These are phyloP conservation scores for Canariomyces notabilis DNA, from an alignment of 2,329 filamentous ascomycete species.

Conservation along the genomic window DNA sequence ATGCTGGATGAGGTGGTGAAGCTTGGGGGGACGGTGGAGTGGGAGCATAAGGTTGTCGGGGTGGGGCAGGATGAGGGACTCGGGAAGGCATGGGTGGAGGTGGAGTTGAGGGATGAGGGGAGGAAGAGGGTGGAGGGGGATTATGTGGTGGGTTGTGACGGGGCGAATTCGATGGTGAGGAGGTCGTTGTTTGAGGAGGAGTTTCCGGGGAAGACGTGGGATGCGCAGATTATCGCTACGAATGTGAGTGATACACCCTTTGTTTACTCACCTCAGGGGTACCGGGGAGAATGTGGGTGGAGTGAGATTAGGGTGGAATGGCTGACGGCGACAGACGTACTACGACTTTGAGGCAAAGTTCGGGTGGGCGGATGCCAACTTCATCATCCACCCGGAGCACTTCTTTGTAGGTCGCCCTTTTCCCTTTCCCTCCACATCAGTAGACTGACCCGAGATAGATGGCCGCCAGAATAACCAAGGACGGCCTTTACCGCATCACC, in stretches of 20 bases:
- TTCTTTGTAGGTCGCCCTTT: slow-evolving; percentile 38
- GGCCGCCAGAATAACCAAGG: slow-evolving; percentile 54
- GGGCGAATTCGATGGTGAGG: slow-evolving; percentile 45
- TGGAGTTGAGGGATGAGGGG: slow-evolving; percentile 34
- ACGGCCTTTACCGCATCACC: slow-evolving; percentile 58
- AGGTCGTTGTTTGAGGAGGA: slow-evolving; percentile 48
- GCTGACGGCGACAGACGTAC: slow-evolving; percentile 44
- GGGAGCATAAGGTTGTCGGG: slow-evolving; percentile 42
- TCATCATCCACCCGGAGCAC: slow-evolving; percentile 57
- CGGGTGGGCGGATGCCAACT: slow-evolving; percentile 52
- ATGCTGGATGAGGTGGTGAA: slow-evolving; percentile 37
- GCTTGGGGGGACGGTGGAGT: slow-evolving; percentile 36
- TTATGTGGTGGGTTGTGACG: slow-evolving; percentile 54
- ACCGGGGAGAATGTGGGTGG: background rate
- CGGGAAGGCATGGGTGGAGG: slow-evolving; percentile 41
- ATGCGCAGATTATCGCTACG: slow-evolving; percentile 57
- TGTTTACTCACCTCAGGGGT: background rate
- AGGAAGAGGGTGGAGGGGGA: slow-evolving; percentile 40
- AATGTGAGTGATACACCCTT: slow-evolving; percentile 47
- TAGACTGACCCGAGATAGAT: slow-evolving; percentile 36
- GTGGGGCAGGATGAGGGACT: slow-evolving; percentile 44
- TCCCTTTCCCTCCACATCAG: background rate
- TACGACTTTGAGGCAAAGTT: slow-evolving; percentile 53
- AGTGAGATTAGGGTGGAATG: no score
- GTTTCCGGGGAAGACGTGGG: slow-evolving; percentile 56